Conservation (phyloP, 768 basidiomycete species). For the Panaeolus papilionaceus region DNA sequence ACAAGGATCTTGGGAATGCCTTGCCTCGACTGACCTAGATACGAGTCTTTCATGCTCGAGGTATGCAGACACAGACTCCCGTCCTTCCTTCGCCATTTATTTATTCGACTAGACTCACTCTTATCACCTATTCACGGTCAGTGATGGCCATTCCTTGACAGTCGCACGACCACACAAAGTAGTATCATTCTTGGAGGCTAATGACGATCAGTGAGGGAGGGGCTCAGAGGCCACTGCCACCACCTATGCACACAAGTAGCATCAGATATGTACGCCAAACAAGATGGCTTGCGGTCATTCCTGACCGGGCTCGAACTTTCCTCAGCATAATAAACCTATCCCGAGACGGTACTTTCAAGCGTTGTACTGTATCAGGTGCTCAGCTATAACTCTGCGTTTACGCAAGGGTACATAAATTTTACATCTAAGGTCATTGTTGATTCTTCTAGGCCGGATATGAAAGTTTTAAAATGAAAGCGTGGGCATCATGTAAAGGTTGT, state of each 20-base stretch:
- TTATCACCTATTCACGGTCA: neutral
- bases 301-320: neutral
- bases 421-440: neutral
- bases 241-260: too few species aligned
- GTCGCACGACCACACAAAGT: neutral
- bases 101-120: neutral
- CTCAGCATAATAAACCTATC: neutral
- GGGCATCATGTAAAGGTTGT: neutral
- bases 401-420: neutral
- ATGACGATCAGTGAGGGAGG: neutral
- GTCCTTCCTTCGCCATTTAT: neutral
- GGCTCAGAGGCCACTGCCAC: too few species aligned
- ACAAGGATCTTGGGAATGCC: constrained; percentile 1
- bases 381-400: neutral
- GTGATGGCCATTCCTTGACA: neutral
- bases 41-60: neutral
- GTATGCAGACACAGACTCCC: neutral
- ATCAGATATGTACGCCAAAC: neutral
- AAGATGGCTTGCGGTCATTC: neutral
- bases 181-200: neutral
- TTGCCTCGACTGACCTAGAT: constrained; percentile 10
- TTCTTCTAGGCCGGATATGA: neutral
- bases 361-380: neutral
- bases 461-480: neutral
- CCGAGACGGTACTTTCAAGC: neutral